Evolutionary conservation across 179 eudicot species (phyloP).

Genomic region (Heliamphora pulchella): DNA sequence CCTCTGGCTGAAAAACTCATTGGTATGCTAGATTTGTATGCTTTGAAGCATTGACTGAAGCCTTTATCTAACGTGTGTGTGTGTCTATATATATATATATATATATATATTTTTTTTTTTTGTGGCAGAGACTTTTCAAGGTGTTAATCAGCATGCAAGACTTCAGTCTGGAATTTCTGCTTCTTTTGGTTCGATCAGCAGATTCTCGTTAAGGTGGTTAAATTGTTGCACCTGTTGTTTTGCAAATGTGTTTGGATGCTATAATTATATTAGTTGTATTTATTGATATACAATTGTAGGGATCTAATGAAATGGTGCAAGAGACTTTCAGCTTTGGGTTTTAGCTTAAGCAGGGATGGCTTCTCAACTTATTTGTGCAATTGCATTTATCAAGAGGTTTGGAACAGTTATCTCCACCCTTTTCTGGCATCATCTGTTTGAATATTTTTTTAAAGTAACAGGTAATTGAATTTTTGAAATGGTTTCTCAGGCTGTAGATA

Average conservation of each 20-base stretch:
- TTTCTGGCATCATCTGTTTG: not conserved
- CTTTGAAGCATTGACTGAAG: not conserved
- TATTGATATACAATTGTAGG: constrained; percentile 32
- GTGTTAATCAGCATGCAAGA: constrained; percentile 41
- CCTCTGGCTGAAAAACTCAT: constrained; percentile 52
- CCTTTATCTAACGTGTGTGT: not conserved
- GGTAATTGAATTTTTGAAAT: not conserved
- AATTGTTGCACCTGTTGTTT: not conserved
- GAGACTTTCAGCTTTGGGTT: constrained; percentile 63
- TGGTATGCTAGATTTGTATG: constrained; percentile 35
- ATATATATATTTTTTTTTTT: constrained; percentile 8
- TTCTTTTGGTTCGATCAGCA: constrained; percentile 32
- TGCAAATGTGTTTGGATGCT: not conserved
- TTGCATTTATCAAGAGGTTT: constrained; percentile 74
- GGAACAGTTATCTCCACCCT: constrained; percentile 9
- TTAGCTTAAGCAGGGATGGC: constrained; percentile 30
- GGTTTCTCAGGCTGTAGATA: constrained; percentile 74
- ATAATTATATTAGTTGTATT: not conserved
- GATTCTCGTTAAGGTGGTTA: constrained; percentile 65
- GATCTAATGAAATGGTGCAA: constrained; percentile 92
- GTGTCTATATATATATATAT: no score
- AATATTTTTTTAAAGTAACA: not conserved
- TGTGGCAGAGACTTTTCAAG: constrained; percentile 62
- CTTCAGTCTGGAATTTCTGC: constrained; percentile 31
- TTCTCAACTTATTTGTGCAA: constrained; percentile 40